phyloP scores from a whole-genome alignment of 768 basidiomycete genomes.

The Hysterangium stoloniferum region DNA sequence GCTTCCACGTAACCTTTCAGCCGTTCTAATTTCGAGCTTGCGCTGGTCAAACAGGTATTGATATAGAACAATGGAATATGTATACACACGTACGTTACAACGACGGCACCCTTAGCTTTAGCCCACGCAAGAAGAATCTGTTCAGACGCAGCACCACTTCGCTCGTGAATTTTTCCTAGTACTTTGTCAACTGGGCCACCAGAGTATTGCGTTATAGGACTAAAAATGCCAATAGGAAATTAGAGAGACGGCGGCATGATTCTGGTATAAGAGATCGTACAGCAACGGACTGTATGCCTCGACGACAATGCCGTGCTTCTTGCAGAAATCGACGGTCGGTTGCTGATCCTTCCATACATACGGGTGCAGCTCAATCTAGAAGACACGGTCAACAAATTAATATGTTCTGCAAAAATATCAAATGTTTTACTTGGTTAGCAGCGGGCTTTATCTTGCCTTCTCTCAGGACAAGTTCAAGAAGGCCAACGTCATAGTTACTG shows the following conservation, averaged over 20 bases:
- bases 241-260: neutral
- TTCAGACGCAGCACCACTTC: conserved; percentile 20
- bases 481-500: conserved; percentile 19
- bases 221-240: neutral
- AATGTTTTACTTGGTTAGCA: conserved; percentile 26
- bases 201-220: conserved; percentile 25
- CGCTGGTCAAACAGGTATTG: conserved; percentile 2
- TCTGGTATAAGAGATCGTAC: conserved; percentile 8
- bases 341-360: conserved; percentile 21
- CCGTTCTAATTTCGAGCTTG: conserved; percentile 22
- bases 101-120: conserved; percentile 20
- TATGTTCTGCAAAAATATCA: neutral
- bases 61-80: neutral
- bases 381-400: conserved; percentile 10
- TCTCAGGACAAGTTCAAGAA: conserved; percentile 24
- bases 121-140: conserved; percentile 26
- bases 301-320: conserved; percentile 21
- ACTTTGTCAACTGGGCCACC: conserved; percentile 24
- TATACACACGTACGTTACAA: conserved; percentile 15
- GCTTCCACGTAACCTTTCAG: conserved; percentile 30
- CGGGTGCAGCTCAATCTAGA: conserved; percentile 23
- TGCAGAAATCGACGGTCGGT: conserved; percentile 21
- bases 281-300: conserved; percentile 25
- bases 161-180: conserved; percentile 18
- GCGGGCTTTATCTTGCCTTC: conserved; percentile 26